Evolutionary conservation across 805 yeast species (phyloP).

Genomic region (Zygoascus bituminiphila): DNA sequence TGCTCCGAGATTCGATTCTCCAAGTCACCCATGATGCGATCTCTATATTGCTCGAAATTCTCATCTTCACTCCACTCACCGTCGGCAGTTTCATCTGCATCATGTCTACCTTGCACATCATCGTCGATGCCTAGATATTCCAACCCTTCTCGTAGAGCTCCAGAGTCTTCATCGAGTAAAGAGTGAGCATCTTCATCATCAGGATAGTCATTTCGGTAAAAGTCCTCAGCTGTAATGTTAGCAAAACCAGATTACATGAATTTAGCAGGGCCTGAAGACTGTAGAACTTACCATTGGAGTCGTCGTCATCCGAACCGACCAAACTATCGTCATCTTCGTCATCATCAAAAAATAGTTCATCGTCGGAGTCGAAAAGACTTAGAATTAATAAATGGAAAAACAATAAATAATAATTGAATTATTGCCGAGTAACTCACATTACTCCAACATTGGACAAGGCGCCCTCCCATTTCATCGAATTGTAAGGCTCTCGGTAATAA

Average conservation of each 20-base stretch:
- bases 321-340: constrained; percentile 34
- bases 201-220: constrained; percentile 88
- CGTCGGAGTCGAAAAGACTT: constrained; percentile 20
- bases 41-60: constrained; percentile 18
- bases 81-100: constrained; percentile 11
- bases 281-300: constrained; percentile 28
- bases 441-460: constrained; percentile 20
- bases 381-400: constrained; percentile 6
- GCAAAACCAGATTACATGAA: too few relatives aligned
- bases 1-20: constrained; percentile 7
- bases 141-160: constrained; percentile 4
- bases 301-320: constrained; percentile 30
- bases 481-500: constrained; percentile 55
- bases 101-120: constrained; percentile 14
- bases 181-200: constrained; percentile 57
- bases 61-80: constrained; percentile 23
- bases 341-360: constrained; percentile 23
- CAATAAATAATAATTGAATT: neutral
- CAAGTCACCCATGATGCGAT: constrained; percentile 14
- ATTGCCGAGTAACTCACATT: constrained; percentile 24
- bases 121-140: constrained; percentile 23
- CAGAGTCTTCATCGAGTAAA: constrained; percentile 29
- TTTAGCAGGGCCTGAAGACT: too few relatives aligned
- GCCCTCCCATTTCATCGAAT: constrained; percentile 35
- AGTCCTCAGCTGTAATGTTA: constrained; percentile 59